These are phyloP conservation scores for Eurotiales sp. DNA, from an alignment of 2,329 filamentous ascomycete genomes.

Conservation along the genomic window DNA sequence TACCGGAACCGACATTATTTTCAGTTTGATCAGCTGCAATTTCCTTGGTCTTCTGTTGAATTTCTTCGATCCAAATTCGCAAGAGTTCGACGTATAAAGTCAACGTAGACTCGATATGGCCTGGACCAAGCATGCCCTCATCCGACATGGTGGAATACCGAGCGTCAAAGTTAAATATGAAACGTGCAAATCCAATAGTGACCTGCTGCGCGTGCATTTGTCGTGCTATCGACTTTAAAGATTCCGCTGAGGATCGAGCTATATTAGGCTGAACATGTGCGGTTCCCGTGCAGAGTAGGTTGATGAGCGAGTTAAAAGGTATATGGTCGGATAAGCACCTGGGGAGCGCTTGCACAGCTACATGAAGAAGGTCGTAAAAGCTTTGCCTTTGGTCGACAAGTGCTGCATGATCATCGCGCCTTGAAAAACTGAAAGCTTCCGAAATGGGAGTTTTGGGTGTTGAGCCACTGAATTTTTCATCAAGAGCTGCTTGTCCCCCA, in stretches of 20 bases:
- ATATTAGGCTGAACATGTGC: slow-evolving; percentile 93
- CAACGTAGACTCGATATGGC: slow-evolving; percentile 91
- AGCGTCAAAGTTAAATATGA: slow-evolving; percentile 98
- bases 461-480: slow-evolving; percentile 87
- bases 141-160: slow-evolving; percentile 97
- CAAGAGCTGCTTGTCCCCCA: slow-evolving; percentile 88
- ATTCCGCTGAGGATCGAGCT: slow-evolving; percentile 85
- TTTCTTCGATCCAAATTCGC: slow-evolving; percentile 97
- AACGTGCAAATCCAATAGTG: slow-evolving; percentile 91
- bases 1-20: slow-evolving; percentile 58
- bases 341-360: slow-evolving; percentile 90
- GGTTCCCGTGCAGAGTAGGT: slow-evolving; percentile 91
- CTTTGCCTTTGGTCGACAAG: slow-evolving; percentile 81
- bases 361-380: slow-evolving; percentile 92
- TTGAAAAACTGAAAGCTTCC: slow-evolving; percentile 86
- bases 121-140: slow-evolving; percentile 88
- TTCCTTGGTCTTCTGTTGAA: slow-evolving; percentile 78
- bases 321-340: slow-evolving; percentile 90
- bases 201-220: slow-evolving; percentile 93
- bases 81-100: slow-evolving; percentile 89
- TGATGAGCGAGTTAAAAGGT: slow-evolving; percentile 89
- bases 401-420: slow-evolving; percentile 72
- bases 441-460: slow-evolving; percentile 92
- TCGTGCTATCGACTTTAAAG: slow-evolving; percentile 88
- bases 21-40: slow-evolving; percentile 64